Percentiles rank a stretch among this genome's conserved stretches.
phyloP scores from a whole-genome alignment of 208 protist genomes.

The Endotrypanum monterogeii region DNA sequence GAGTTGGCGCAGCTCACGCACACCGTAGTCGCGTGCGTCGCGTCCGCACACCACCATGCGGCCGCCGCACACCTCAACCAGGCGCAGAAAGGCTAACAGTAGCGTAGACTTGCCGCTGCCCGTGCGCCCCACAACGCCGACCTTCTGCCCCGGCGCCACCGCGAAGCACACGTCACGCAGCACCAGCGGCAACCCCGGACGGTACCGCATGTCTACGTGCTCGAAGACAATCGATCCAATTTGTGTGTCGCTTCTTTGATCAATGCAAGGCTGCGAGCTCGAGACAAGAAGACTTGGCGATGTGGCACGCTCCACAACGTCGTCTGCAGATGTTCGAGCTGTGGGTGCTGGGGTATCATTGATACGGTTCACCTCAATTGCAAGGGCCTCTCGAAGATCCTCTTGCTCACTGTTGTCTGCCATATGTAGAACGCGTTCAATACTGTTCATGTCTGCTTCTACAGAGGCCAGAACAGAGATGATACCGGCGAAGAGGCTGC shows the following conservation, averaged over 20 bases:
- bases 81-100: constrained; percentile 12
- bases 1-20: constrained; percentile 56
- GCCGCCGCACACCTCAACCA: constrained; percentile 67
- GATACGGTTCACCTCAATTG: constrained; percentile 13
- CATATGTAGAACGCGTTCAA: constrained; percentile 66
- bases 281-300: background rate
- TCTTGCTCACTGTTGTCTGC: constrained; percentile 46
- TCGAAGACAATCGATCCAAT: constrained; percentile 50
- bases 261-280: background rate
- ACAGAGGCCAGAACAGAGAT: constrained; percentile 27
- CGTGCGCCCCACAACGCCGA: constrained; percentile 81
- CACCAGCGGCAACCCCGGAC: constrained; percentile 62
- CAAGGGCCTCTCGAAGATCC: constrained; percentile 26
- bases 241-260: background rate
- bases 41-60: constrained; percentile 46
- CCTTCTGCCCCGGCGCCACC: constrained; percentile 67
- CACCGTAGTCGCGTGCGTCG: constrained; percentile 33
- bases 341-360: background rate
- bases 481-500: constrained; percentile 29
- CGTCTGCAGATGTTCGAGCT: background rate
- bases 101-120: constrained; percentile 50
- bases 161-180: constrained; percentile 56
- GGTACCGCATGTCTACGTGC: constrained; percentile 77
- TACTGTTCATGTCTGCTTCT: constrained; percentile 74
- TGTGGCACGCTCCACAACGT: background rate